These are phyloP conservation scores for Coemansia sp. DNA, from an alignment of 192 early-diverging fungal genomes.

Conservation along the genomic window DNA sequence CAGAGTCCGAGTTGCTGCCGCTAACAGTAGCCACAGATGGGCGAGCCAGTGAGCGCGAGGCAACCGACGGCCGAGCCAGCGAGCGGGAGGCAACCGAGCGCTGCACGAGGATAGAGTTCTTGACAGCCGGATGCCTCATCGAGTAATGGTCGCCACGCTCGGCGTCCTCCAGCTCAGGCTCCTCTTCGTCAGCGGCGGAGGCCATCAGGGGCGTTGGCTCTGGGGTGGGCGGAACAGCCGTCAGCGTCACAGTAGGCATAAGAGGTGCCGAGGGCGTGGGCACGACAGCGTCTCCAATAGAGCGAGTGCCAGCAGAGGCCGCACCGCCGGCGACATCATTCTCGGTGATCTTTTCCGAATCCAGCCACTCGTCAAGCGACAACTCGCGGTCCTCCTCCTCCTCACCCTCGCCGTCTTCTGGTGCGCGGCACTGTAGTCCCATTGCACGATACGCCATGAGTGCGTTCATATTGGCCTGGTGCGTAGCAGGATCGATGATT, in stretches of 20 bases:
- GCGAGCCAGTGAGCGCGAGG: slow-evolving; percentile 11
- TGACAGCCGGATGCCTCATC: slow-evolving; percentile 21
- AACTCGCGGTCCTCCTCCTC: slow-evolving; percentile 24
- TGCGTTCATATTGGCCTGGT: slow-evolving; percentile 50
- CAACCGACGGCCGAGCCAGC: background rate
- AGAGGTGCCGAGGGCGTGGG: slow-evolving; percentile 9
- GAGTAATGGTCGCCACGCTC: slow-evolving; percentile 20
- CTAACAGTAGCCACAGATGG: background rate
- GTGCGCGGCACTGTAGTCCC: slow-evolving; percentile 53
- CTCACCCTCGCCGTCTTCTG: slow-evolving; percentile 21
- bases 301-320: background rate
- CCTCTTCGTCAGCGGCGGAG: slow-evolving; percentile 6
- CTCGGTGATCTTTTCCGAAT: slow-evolving; percentile 44
- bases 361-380: slow-evolving; percentile 53
- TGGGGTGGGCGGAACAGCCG: background rate
- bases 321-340: slow-evolving; percentile 22
- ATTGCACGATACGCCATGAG: slow-evolving; percentile 53
- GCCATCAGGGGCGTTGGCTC: slow-evolving; percentile 4
- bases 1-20: background rate
- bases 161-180: slow-evolving; percentile 45
- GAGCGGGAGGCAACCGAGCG: slow-evolving; percentile 31
- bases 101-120: slow-evolving; percentile 36
- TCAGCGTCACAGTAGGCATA: background rate
- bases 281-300: background rate
- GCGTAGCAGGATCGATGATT: slow-evolving; percentile 30